Conservation (phyloP, 2,329 filamentous ascomycete species). For the Coniochaeta sp. region DNA sequence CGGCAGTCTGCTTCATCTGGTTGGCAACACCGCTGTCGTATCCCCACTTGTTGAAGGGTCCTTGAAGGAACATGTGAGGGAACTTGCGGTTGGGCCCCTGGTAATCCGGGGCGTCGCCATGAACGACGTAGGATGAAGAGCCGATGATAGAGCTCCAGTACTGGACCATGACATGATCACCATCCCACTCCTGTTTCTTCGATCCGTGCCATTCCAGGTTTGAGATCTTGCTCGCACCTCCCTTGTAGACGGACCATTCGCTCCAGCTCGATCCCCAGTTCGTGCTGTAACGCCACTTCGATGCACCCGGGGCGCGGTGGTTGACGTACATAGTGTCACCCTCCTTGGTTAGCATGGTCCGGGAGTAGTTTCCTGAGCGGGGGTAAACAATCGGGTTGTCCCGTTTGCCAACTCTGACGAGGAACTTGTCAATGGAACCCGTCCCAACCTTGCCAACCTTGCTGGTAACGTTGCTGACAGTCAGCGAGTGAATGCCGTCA, state of each 20-base stretch:
- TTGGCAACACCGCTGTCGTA: slow-evolving; percentile 54
- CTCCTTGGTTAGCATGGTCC: slow-evolving; percentile 36
- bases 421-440: slow-evolving; percentile 48
- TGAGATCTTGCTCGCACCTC: slow-evolving; percentile 39
- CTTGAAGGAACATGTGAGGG: slow-evolving; percentile 57
- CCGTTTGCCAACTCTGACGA: slow-evolving; percentile 50
- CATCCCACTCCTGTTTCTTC: slow-evolving; percentile 48
- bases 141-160: slow-evolving; percentile 55
- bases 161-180: slow-evolving; percentile 55
- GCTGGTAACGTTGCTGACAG: slow-evolving; percentile 43
- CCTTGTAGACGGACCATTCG: slow-evolving; percentile 49
- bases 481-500: slow-evolving; percentile 54
- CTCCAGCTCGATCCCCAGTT: slow-evolving; percentile 56
- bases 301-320: slow-evolving; percentile 54
- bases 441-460: slow-evolving; percentile 34
- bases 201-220: slow-evolving; percentile 51
- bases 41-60: slow-evolving; percentile 56
- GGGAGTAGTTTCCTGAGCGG: slow-evolving; percentile 49
- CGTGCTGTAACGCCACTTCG: slow-evolving; percentile 56
- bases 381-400: slow-evolving; percentile 57
- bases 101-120: slow-evolving; percentile 41
- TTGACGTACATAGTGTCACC: slow-evolving; percentile 31
- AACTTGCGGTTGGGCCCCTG: slow-evolving; percentile 37
- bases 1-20: slow-evolving; percentile 37
- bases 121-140: slow-evolving; percentile 53